Evolutionary conservation across 306 rosid species (phyloP).

Genomic region (Hippophae rhamnoides): DNA sequence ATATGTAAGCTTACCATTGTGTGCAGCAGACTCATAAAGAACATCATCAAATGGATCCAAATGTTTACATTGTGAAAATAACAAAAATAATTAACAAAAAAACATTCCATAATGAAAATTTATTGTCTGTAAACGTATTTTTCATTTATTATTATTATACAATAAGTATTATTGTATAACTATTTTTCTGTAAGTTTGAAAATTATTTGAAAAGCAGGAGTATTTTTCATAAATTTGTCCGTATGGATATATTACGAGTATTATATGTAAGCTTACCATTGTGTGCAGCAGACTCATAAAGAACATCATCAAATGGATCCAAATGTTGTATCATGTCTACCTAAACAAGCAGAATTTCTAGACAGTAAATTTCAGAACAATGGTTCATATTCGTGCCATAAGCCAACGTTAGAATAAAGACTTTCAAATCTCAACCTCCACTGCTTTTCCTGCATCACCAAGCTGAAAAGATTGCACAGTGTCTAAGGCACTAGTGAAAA

Average conservation of each 20-base stretch:
- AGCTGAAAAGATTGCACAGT: conserved; percentile 11
- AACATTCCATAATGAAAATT: no score
- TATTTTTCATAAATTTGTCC: no score
- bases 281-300: conserved; percentile 29
- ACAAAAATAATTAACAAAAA: no score
- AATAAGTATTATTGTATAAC: no score
- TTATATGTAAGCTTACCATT: conserved; percentile 28
- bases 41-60: conserved; percentile 35
- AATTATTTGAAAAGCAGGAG: no score
- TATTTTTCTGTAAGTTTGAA: no score
- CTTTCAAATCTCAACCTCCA: conserved; percentile 22
- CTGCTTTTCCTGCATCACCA: conserved; percentile 22
- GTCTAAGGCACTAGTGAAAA: conserved; percentile 14
- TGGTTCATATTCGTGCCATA: conserved; percentile 7
- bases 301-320: conserved; percentile 36
- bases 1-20: conserved; percentile 29
- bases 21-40: conserved; percentile 31
- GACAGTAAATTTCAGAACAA: conserved; percentile 3
- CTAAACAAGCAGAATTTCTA: conserved; percentile 21
- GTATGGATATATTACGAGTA: no score
- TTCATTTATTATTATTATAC: no score
- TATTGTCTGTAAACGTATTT: no score
- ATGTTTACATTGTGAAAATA: conserved; percentile 5
- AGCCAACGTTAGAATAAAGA: conserved; percentile 3
- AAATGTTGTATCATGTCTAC: conserved; percentile 24